Conservation (phyloP, 1,284 basidiomycete species). For the Ustilago xerochloae region DNA sequence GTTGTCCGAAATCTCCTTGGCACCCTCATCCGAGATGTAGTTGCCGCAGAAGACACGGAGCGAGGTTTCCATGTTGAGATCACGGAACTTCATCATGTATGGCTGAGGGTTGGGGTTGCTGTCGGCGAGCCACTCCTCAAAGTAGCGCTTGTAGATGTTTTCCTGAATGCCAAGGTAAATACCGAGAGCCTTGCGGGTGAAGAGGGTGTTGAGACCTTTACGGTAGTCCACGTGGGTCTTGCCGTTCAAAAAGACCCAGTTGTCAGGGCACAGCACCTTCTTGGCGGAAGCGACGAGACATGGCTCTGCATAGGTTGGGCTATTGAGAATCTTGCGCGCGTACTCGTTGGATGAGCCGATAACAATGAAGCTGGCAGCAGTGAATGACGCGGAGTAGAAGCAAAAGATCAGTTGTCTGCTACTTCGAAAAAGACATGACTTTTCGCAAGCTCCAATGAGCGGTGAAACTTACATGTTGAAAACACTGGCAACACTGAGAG, state of each 20-base stretch:
- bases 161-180: slow-evolving; percentile 92
- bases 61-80: slow-evolving; percentile 97
- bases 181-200: slow-evolving; percentile 79
- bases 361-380: slow-evolving; percentile 62
- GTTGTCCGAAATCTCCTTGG: slow-evolving; percentile 85
- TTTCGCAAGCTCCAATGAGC: no score
- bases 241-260: slow-evolving; percentile 98
- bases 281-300: slow-evolving; percentile 95
- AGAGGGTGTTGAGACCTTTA: slow-evolving; percentile 87
- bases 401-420: slow-evolving; percentile 8
- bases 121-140: slow-evolving; percentile 70
- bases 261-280: slow-evolving; percentile 84
- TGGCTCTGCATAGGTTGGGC: slow-evolving; percentile 71
- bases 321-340: slow-evolving; percentile 67
- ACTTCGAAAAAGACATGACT: no score
- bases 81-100: slow-evolving; percentile 89
- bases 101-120: slow-evolving; percentile 60
- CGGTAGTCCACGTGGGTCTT: slow-evolving; percentile 95
- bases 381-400: neutral
- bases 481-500: slow-evolving; percentile 66
- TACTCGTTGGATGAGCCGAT: slow-evolving; percentile 66
- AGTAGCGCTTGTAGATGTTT: slow-evolving; percentile 81
- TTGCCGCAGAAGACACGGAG: slow-evolving; percentile 92
- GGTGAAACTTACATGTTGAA: slow-evolving; percentile 61
- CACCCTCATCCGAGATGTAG: slow-evolving; percentile 84